Base-by-base conservation (phyloP, 805 yeast species). In the Saccharomycopsis sp. region DNA sequence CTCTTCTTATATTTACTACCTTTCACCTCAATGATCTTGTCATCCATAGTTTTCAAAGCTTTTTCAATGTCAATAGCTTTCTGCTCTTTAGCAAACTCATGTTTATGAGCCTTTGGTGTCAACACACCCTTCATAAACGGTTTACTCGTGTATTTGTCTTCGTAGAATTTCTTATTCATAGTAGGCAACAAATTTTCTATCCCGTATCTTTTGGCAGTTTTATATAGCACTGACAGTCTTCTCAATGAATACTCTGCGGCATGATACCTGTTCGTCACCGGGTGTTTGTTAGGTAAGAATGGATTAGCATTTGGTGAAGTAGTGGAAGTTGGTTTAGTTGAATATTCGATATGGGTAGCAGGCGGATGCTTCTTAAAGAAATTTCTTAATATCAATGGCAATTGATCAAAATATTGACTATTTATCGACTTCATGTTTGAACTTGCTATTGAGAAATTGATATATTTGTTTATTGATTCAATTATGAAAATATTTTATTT, bases 181-280 rank as follows among this genome's bases (percentile, higher is more conserved):
- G 75, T 70, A 22, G 97, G 97, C 60, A 89, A 67, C 48, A 86
- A 66, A 49, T 83, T 87, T 32, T 77, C 71, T 4, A 89, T 70
- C n/a, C 96, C 96, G 55, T 75, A 84, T 55, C 79, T 75, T 58
- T 76, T 71, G 1, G 96, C 96, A 57, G 83, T 64, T 64, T 89
- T 89, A 71, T 74, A 87, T 43, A 89, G 66, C 52, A 81, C 95
- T 16, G 89, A 77, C 57, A 85, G 88, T 56, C 90, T 76, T 65
- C 96, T 76, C 57, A 81, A 67, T 6, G 95, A 85, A 63, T 76
- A 85, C 53, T 77, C 71, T 21, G 97, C 85, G 48, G 78, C 77
- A 56, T 85, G 94, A 66, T 80, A 77, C 54, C 66, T 70, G n/a
- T 82, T 76, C 19, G 94, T 86, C 19, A 82, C 75, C 17, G 94